Evolutionary conservation across 2,329 filamentous ascomycete species (phyloP).

Genomic region (Arthrobotrys sphaeroides): DNA sequence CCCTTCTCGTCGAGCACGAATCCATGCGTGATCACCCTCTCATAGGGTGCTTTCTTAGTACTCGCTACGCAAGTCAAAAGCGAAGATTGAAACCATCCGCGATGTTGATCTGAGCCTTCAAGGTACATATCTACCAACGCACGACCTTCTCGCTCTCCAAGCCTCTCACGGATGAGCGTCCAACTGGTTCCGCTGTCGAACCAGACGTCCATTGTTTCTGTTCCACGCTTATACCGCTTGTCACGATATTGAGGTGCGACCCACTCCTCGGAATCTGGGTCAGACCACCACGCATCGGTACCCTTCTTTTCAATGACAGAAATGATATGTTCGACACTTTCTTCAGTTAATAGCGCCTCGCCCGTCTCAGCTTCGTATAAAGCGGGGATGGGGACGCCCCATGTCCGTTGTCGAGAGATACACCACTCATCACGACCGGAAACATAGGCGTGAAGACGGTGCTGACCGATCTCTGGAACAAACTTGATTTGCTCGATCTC

Average conservation of each 20-base stretch:
- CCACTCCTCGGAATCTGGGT: conserved; percentile 75
- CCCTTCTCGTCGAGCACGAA: conserved; percentile 89
- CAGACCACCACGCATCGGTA: conserved; percentile 94
- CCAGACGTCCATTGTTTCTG: conserved; percentile 99
- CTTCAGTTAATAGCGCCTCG: conserved; percentile 79
- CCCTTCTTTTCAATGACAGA: conserved; percentile 78
- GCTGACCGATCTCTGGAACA: conserved; percentile 76
- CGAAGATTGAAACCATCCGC: conserved; percentile 98
- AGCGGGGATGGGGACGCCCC: conserved; percentile 96
- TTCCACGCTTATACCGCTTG: conserved; percentile 74
- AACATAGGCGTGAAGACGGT: conserved; percentile 83
- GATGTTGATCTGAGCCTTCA: conserved; percentile 94
- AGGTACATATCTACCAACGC: conserved; percentile 83
- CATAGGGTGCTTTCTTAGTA: conserved; percentile 74
- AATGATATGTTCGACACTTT: conserved; percentile 86
- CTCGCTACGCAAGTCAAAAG: conserved; percentile 83
- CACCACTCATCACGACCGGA: conserved; percentile 94
- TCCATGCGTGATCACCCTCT: conserved; percentile 90
- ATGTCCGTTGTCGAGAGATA: conserved; percentile 92
- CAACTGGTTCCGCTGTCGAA: conserved; percentile 98
- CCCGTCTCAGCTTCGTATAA: conserved; percentile 76
- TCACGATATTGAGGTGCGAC: conserved; percentile 68
- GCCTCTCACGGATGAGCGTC: conserved; percentile 65
- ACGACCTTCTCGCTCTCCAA: conserved; percentile 60
- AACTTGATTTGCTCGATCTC: conserved; percentile 79